These are phyloP conservation scores for Priceomyces haplophilus DNA, from an alignment of 805 yeast genomes.

Conservation along the genomic window DNA sequence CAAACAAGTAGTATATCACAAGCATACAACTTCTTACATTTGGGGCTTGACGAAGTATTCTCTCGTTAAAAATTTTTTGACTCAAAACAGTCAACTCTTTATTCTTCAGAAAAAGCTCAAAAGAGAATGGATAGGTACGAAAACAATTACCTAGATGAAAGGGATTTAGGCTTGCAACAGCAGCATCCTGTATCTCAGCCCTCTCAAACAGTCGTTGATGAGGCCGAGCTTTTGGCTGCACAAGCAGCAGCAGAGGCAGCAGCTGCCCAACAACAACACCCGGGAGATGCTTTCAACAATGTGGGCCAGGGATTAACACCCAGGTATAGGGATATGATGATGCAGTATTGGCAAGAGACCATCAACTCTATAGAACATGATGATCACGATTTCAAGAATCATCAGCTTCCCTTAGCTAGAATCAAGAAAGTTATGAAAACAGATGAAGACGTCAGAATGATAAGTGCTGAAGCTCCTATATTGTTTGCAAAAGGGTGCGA, in stretches of 20 bases:
- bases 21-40: too few relatives aligned
- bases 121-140: slow-evolving; percentile 26
- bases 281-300: slow-evolving; percentile 72
- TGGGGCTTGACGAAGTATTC: neutral
- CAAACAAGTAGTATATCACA: too few relatives aligned
- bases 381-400: slow-evolving; percentile 89
- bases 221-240: slow-evolving; percentile 42
- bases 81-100: neutral
- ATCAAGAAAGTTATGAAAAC: slow-evolving; percentile 98
- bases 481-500: slow-evolving; percentile 98
- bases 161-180: slow-evolving; percentile 20
- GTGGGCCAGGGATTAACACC: slow-evolving; percentile 92
- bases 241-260: slow-evolving; percentile 49
- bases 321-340: slow-evolving; percentile 79
- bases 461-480: slow-evolving; percentile 97
- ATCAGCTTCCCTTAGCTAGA: slow-evolving; percentile 92
- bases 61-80: slow-evolving; percentile 1
- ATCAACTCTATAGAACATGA: slow-evolving; percentile 85
- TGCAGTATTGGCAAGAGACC: slow-evolving; percentile 97
- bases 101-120: neutral
- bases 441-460: slow-evolving; percentile 96
- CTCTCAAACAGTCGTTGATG: slow-evolving; percentile 33
- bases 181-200: slow-evolving; percentile 12
- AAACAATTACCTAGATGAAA: slow-evolving; percentile 28
- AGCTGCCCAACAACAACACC: slow-evolving; percentile 43